phyloP scores from a whole-genome alignment of 2,329 filamentous ascomycete genomes.

The Westerdykella ornata region DNA sequence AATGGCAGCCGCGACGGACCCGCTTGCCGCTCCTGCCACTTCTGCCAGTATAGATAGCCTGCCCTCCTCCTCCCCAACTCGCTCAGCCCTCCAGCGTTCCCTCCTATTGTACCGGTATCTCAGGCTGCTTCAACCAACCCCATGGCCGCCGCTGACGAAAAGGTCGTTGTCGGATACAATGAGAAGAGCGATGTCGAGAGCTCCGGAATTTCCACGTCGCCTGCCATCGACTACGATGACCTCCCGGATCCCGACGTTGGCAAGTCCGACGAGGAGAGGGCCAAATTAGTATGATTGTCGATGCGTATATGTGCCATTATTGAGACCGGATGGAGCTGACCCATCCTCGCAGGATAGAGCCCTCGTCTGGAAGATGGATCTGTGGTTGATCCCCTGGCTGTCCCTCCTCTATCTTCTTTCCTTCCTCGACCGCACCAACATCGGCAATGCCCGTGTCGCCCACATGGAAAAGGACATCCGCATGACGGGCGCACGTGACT shows the following conservation, averaged over 20 bases:
- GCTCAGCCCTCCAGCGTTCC: constrained; percentile 4
- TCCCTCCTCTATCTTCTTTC: constrained; percentile 40
- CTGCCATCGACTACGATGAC: constrained; percentile 24
- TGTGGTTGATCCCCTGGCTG: constrained; percentile 38
- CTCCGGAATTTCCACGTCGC: constrained; percentile 17
- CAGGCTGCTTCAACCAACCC: no score
- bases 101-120: no score
- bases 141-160: constrained; percentile 31
- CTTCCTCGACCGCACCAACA: constrained; percentile 36
- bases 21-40: no score
- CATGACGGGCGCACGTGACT: constrained; percentile 51
- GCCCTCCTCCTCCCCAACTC: constrained; percentile 1
- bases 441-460: constrained; percentile 43
- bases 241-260: constrained; percentile 32
- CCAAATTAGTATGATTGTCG: constrained; percentile 29
- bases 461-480: constrained; percentile 24
- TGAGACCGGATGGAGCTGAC: constrained; percentile 10
- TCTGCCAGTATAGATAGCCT: constrained; percentile 27
- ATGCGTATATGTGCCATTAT: constrained; percentile 5
- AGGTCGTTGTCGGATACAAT: constrained; percentile 20
- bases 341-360: constrained; percentile 25
- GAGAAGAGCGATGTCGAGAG: constrained; percentile 19
- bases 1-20: constrained; percentile 7
- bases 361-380: constrained; percentile 39
- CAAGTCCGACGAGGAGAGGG: constrained; percentile 31